Evolutionary conservation across 768 basidiomycete genomes (phyloP).

Genomic region (Rhodotorula paludigena): DNA sequence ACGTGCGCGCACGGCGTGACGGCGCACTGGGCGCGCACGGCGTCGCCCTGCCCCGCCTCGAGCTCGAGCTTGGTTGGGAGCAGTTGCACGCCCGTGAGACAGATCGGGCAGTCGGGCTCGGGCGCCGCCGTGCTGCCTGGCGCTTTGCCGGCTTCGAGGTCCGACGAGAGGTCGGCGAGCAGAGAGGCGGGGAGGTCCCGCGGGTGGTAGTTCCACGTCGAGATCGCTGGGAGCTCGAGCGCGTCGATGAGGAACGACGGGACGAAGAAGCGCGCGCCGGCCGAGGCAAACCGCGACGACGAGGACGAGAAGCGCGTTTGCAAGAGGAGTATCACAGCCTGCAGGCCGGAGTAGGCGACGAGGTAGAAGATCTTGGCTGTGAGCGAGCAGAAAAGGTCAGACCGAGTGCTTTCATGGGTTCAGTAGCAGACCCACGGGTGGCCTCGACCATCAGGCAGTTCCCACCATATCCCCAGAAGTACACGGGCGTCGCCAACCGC

Average conservation of each 20-base stretch:
- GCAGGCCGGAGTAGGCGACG: constrained; percentile 31
- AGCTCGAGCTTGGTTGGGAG: constrained; percentile 12
- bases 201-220: constrained; percentile 41
- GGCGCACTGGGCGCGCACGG: background rate
- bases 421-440: constrained; percentile 20
- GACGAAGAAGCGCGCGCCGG: constrained; percentile 40
- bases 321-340: constrained; percentile 36
- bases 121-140: background rate
- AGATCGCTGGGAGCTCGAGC: constrained; percentile 12
- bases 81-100: constrained; percentile 38
- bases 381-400: background rate
- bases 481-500: constrained; percentile 40
- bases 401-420: rapidly evolving
- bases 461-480: constrained; percentile 39
- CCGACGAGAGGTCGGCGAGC: constrained; percentile 10
- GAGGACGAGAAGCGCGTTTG: constrained; percentile 24
- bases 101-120: constrained; percentile 39
- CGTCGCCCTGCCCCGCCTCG: constrained; percentile 7
- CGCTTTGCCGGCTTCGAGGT: constrained; percentile 2
- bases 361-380: constrained; percentile 38
- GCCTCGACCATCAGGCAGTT: constrained; percentile 40
- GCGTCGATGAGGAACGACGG: constrained; percentile 7
- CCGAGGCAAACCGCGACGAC: background rate
- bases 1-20: constrained; percentile 41
- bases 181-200: background rate